phyloP scores from a whole-genome alignment of 306 rosid species.

The Rosa rugosa region DNA sequence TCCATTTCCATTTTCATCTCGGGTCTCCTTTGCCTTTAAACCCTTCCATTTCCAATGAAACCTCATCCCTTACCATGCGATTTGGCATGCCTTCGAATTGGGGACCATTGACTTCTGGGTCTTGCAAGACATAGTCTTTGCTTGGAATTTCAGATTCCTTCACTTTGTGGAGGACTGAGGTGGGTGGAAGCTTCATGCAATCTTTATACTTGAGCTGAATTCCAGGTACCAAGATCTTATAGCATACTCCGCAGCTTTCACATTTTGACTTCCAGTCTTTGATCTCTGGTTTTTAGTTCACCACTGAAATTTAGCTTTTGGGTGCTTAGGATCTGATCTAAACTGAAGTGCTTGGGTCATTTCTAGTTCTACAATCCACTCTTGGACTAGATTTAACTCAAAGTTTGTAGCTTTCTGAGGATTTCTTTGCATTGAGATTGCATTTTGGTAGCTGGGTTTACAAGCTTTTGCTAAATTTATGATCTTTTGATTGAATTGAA shows the following conservation, averaged over 20 bases:
- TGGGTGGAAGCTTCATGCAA: constrained; percentile 16
- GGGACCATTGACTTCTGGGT: constrained; percentile 2
- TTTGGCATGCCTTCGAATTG: constrained; percentile 8
- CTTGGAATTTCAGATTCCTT: constrained; percentile 29
- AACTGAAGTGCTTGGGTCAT: not conserved
- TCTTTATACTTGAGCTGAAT: constrained; percentile 26
- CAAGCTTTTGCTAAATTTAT: not conserved
- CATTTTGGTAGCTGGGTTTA: constrained; percentile 5
- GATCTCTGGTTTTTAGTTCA: not conserved
- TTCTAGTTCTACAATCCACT: not conserved
- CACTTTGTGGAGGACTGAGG: constrained; percentile 18
- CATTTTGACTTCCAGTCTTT: not conserved
- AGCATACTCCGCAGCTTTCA: not conserved
- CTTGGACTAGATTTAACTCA: not conserved
- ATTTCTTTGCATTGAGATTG: not conserved
- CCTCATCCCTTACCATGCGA: not conserved
- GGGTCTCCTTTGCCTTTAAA: not conserved
- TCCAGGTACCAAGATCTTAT: constrained; percentile 35
- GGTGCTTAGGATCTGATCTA: constrained; percentile 18
- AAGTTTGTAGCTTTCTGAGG: not conserved
- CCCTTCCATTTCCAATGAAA: not conserved
- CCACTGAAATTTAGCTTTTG: constrained; percentile 12
- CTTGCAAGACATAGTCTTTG: constrained; percentile 19
- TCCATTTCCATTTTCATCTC: not conserved
- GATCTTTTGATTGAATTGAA: constrained; percentile 17